A percentile compares a stretch with the other conserved stretches of the same genome.
phyloP scores from a whole-genome alignment of 495 filamentous ascomycete genomes.

The Penicillium pancosmium region DNA sequence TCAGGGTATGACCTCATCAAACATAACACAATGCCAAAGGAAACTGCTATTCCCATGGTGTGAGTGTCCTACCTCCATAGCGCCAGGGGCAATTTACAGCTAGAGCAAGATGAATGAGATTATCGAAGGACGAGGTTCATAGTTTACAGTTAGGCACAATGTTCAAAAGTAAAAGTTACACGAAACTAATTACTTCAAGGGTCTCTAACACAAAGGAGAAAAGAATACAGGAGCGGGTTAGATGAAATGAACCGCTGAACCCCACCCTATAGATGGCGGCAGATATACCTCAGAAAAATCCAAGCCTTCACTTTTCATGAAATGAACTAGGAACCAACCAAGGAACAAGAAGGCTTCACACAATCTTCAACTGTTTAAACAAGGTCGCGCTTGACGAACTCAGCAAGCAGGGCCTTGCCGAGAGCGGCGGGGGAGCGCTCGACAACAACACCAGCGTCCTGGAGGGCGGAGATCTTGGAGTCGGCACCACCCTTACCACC shows the following conservation, averaged over 20 bases:
- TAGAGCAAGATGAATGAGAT: too few relatives aligned
- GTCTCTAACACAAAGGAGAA: slow-evolving; percentile 40
- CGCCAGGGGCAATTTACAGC: too few relatives aligned
- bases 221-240: slow-evolving; percentile 35
- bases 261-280: slow-evolving; percentile 25
- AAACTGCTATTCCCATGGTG: too few relatives aligned
- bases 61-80: too few relatives aligned
- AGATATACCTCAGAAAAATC: slow-evolving; percentile 27
- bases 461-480: slow-evolving; percentile 94
- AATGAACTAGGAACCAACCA: slow-evolving; percentile 20
- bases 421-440: slow-evolving; percentile 91
- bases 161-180: slow-evolving; percentile 29
- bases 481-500: slow-evolving; percentile 97
- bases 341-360: slow-evolving; percentile 22
- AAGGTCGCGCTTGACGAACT: slow-evolving; percentile 95
- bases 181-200: slow-evolving; percentile 37
- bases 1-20: too few relatives aligned
- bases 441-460: slow-evolving; percentile 91
- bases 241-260: slow-evolving; percentile 26
- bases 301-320: slow-evolving; percentile 15
- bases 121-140: neutral
- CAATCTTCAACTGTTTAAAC: slow-evolving; percentile 58
- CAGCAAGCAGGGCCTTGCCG: slow-evolving; percentile 87
- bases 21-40: too few relatives aligned
- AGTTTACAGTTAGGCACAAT: slow-evolving; percentile 1